A percentile compares a stretch with the other conserved stretches of the same genome.
These are phyloP conservation scores for Deuterostichococcus epilithicus DNA, from an alignment of 139 green algal species.

Conservation along the genomic window DNA sequence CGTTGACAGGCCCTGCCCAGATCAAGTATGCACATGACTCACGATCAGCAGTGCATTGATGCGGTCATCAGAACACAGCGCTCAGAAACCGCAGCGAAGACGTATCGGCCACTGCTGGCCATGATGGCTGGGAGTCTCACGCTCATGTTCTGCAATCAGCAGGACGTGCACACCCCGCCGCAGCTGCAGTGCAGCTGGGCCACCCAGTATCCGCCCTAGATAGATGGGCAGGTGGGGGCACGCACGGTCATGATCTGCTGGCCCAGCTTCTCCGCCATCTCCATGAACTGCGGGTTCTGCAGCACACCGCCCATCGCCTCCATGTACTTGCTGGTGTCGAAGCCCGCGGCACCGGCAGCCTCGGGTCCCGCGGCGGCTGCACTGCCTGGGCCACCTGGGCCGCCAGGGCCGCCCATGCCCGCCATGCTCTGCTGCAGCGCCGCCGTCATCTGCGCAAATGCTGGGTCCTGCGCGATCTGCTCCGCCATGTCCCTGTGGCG, in stretches of 20 bases:
- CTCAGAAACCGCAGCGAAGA: too few relatives aligned
- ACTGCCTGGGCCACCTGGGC: background rate
- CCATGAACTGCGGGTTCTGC: conserved; percentile 73
- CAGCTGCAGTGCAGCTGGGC: too few relatives aligned
- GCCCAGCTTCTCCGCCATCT: conserved; percentile 82
- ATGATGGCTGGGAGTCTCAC: background rate
- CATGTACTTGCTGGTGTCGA: conserved; percentile 71
- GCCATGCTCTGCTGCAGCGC: conserved; percentile 60
- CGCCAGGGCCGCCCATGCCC: conserved; percentile 31
- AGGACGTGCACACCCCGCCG: too few relatives aligned
- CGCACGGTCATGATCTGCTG: conserved; percentile 74
- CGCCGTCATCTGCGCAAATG: conserved; percentile 62
- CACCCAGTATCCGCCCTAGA: background rate
- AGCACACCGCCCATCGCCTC: conserved; percentile 76
- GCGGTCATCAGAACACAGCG: too few relatives aligned
- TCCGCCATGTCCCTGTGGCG: conserved; percentile 75
- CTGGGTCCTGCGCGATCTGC: conserved; percentile 69
- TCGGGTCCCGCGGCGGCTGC: conserved; percentile 11
- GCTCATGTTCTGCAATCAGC: too few relatives aligned
- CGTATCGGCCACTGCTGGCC: too few relatives aligned
- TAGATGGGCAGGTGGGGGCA: background rate
- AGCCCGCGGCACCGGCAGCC: conserved; percentile 1
- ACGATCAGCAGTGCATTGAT: too few relatives aligned
- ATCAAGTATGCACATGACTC: too few relatives aligned
- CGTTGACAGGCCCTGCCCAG: too few relatives aligned